Conservation (phyloP, 2,329 filamentous ascomycete genomes). For the Mycogone perniciosa region DNA sequence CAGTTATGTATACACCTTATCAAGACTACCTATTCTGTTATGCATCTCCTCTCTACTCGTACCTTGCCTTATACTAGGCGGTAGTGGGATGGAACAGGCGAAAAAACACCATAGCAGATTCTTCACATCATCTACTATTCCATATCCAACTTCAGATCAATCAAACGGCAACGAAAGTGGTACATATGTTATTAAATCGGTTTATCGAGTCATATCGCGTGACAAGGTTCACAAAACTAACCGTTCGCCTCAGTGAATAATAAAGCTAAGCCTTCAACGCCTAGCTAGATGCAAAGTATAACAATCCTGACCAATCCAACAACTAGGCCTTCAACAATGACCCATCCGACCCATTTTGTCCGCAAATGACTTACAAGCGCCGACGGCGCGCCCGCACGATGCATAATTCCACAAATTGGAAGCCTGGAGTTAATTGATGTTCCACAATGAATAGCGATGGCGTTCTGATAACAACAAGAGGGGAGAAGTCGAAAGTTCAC, state of each 20-base stretch:
- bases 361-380: neutral
- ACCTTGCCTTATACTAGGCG: no score
- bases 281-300: neutral
- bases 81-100: no score
- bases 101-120: no score
- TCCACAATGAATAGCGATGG: neutral
- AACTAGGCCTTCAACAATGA: neutral
- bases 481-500: neutral
- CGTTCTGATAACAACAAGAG: neutral
- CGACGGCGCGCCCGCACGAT: no score
- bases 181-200: no score
- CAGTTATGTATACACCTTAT: no score
- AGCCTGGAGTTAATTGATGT: no score
- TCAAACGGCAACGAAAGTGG: neutral
- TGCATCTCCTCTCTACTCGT: no score
- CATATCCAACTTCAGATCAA: neutral
- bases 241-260: neutral
- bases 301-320: neutral
- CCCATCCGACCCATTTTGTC: neutral
- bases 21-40: no score
- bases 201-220: neutral
- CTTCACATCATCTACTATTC: no score
- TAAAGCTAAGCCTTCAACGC: neutral
- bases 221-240: neutral
- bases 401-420: no score